Base-by-base conservation (phyloP, 2,329 filamentous ascomycete genomes). In the Proliferodiscus dingleyae region DNA sequence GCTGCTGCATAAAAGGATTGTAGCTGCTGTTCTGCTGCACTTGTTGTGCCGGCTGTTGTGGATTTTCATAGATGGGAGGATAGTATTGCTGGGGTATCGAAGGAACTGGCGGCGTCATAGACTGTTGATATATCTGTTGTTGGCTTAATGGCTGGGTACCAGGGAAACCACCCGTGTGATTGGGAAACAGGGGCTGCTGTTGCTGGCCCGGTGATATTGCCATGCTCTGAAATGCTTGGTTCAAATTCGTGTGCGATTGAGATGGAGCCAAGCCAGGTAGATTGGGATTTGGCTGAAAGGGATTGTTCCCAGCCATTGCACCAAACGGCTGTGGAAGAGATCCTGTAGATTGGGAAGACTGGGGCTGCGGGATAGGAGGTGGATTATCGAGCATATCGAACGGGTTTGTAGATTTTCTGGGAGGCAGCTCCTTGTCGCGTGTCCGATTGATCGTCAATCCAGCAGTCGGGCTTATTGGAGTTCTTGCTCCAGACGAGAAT, bases 221-320 rank as follows among this genome's bases (percentile, higher is more conserved):
- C 66, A 95, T 74, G 51, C 78, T 81, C 61, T 90, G 83, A 59
- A 95, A 86, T 1, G 85, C 80, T 56, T 85, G 79, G 54, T 67
- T 69, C 13, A 64, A 46, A 50, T 71, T 69, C 45, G 71, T 67
- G 28, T 65, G 59, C 2, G 73, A 71, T 41, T 68, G 63, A 7
- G 65, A 59, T 21, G 58, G 63, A 10, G 61, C 67, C 16, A 66
- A 58, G 45, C 83, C 76, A 56, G 90, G 91, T 4, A 87, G 87
- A 59, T 91, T 91, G 49, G 79, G 81, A 21, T 45, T 41, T 43
- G 51, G 53, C 26, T 59, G 61, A 37, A 49, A 65, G 13, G 59
- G 60, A 18, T 61, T 62, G 24, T 51, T 58, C 13, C 39, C 51
- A 37, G 46, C n/a, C n/a, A n/a, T n/a, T n/a, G n/a, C n/a, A n/a